Evolutionary conservation across 257 asterid genomes (phyloP), one percentile per base, ranked within the genome.

Genomic region (Petrea volubilis): DNA sequence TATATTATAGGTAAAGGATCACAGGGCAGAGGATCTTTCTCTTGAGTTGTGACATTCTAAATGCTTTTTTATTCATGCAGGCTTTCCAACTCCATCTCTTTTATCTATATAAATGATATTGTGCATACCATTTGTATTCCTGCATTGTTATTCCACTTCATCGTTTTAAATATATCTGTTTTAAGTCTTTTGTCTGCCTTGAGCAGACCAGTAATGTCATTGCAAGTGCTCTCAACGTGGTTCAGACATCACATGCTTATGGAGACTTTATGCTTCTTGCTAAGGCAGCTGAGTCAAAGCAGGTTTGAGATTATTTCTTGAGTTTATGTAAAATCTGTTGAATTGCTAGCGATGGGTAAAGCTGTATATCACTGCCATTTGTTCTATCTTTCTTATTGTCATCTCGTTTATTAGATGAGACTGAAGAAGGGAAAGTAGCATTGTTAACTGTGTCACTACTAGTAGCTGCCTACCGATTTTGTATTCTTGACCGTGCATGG

Each of bases 161-260:
- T 47, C 55, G 65, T 51, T 52, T 24, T 27, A 17, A 20, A 41
- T 46, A 17, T 38, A 40, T 28, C 12, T 69, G 5, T 38, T 73
- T 67, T 33, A 75, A 53, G 49, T 33, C 52, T 53, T 81, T 41
- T 41, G 9, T 56, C 43, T 68, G 64, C 14, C 78, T 31, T 34
- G 57, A 71, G 83, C 96, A 95, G 99, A 90, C 98, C 74, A 78
- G 86, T 81, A 81, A 72, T 72, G 90, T 55, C 49, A 88, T 95
- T 69, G 95, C 98, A 34, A 80, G 83, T 73, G 80, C 96, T 75
- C 97, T 95, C 59, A 95, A 92, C 63, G 97, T 92, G 59, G 81
- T 80, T 20, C 97, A 88, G 79, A 92, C 99, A 33, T 86, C 90
- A 47, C 91, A 95, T 72, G 79, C 96, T 17, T 88, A 90, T 77